Base-by-base conservation (phyloP, 768 basidiomycete genomes). In the Hypholoma fasciculare region DNA sequence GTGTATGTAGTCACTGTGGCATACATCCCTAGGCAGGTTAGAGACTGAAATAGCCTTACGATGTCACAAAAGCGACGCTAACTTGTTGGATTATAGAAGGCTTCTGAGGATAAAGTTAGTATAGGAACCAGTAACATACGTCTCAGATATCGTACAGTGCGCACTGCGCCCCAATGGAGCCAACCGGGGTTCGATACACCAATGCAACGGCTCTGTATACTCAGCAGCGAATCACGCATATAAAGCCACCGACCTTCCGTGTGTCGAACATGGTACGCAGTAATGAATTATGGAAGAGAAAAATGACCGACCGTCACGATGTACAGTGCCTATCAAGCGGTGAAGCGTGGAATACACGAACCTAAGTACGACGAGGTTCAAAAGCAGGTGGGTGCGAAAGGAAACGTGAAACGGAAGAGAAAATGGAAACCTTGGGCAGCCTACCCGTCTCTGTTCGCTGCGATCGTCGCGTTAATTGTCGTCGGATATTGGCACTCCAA, bases 341-440 rank as follows among this genome's bases (percentile, higher is more conserved):
- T 23, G 39, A 58, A 50, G 50, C 54, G 40, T 56, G 34, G 38
- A 57, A 67, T 64, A 67, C 63, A 67, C 65, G 63, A 62, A 67
- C 65, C 65, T 64, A 67, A 64, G 54, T 67, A 67, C 61, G 30
- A 34, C 30, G 30, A 9, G 30, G 30, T 34, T 34, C 30, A 34
- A 34, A 34, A 34, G 30, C 30, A 34, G 30, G 30, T 34, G 30
- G 6, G 30, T 34, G 30, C 30, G 9, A 34, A 49, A 26, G 54
- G 52, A 53, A 52, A 55, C 38, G 50, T 54, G 40, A 48, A 44
- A 56, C 12, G 30, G 17, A 37, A 48, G 17, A 54, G 40, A 50
- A 49, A 48, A 34, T 54, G 47, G 7, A 61, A 49, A 51, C 46
- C 19, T 27, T 26, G 52, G 42, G 36, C 42, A 39, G 49, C 59